A percentile compares a stretch with the other conserved stretches of the same genome.
Evolutionary conservation across 306 rosid species (phyloP).

Genomic region (Casuarina glauca): DNA sequence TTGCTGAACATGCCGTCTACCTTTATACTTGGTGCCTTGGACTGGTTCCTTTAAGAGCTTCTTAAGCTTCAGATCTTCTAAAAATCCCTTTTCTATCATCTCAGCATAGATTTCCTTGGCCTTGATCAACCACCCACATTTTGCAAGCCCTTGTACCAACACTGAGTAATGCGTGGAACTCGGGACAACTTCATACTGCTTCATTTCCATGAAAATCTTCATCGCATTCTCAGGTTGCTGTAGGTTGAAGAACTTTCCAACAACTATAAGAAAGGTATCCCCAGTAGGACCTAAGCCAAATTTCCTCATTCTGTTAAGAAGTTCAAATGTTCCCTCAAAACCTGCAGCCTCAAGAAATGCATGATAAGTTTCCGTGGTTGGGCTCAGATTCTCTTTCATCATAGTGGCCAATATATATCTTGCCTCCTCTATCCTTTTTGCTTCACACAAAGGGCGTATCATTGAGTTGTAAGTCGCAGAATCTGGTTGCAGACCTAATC

Average conservation of each 20-base stretch:
- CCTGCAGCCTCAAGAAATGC: slow-evolving; percentile 67
- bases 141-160: slow-evolving; percentile 72
- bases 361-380: slow-evolving; percentile 76
- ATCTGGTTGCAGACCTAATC: slow-evolving; percentile 69
- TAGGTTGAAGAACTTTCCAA: slow-evolving; percentile 52
- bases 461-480: slow-evolving; percentile 72
- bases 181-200: slow-evolving; percentile 49
- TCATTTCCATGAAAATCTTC: slow-evolving; percentile 71
- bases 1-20: slow-evolving; percentile 30
- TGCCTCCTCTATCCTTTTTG: slow-evolving; percentile 61
- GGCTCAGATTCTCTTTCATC: slow-evolving; percentile 60
- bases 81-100: slow-evolving; percentile 57
- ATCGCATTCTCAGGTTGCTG: slow-evolving; percentile 70
- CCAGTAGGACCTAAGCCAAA: slow-evolving; percentile 60
- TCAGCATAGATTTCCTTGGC: slow-evolving; percentile 67
- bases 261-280: slow-evolving; percentile 57
- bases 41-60: slow-evolving; percentile 57
- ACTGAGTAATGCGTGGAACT: slow-evolving; percentile 50
- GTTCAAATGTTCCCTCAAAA: slow-evolving; percentile 60
- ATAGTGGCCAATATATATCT: slow-evolving; percentile 55
- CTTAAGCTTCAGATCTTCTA: slow-evolving; percentile 63
- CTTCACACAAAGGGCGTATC: slow-evolving; percentile 70
- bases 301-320: slow-evolving; percentile 61
- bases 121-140: slow-evolving; percentile 49
- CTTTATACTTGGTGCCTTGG: slow-evolving; percentile 22